Evolutionary conservation across 2,329 filamentous ascomycete genomes (phyloP), one percentile per base, ranked within the genome.

Genomic region (Trichoderma gracile): DNA sequence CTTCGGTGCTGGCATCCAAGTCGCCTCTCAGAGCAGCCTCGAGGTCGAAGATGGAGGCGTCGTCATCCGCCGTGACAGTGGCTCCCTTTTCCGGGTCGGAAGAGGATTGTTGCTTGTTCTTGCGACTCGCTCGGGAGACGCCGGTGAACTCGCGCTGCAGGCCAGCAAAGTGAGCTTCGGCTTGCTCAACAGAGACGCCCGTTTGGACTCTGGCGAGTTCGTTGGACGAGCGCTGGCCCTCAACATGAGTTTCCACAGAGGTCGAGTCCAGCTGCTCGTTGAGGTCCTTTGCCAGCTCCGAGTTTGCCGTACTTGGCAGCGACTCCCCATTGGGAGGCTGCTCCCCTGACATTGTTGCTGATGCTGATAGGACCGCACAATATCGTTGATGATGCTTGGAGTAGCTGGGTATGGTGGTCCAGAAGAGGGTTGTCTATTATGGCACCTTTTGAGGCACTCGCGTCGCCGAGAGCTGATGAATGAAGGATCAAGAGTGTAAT

Each of bases 21-120:
- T 87, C 87, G 3, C 91, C 91, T 50, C 90, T 85, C 66, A 96
- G 79, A 3, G 89, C 87, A 9, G 81, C 77, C 74, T 96, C 91
- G 43, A 97, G 80, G 73, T 96, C 89, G 75, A 95, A 96, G 10
- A 82, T 50, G 12, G 75, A 75, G 3, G 79, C 80, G 2, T 79
- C 81, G 1, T 82, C 80, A 3, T 76, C 76, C 3, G 74, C 73
- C 33, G 57, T 45, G 68, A 53, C 69, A 73, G 71, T 25, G 75
- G 76, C 7, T 70, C 76, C 80, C 74, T 89, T 89, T 70, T 92
- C 89, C 15, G 85, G 73, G 74, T 91, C 89, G 64, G 68, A 27
- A 58, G 65, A 17, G 65, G 71, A 62, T 8, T 46, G 50, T 19
- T 63, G 65, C 71, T 71, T 69, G 52, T 69, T 71, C 40, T 67